A percentile compares a stretch with the other conserved stretches of the same genome.
These are phyloP conservation scores for Leccinum subspadiceum DNA, from an alignment of 1,284 basidiomycete species.

Conservation along the genomic window DNA sequence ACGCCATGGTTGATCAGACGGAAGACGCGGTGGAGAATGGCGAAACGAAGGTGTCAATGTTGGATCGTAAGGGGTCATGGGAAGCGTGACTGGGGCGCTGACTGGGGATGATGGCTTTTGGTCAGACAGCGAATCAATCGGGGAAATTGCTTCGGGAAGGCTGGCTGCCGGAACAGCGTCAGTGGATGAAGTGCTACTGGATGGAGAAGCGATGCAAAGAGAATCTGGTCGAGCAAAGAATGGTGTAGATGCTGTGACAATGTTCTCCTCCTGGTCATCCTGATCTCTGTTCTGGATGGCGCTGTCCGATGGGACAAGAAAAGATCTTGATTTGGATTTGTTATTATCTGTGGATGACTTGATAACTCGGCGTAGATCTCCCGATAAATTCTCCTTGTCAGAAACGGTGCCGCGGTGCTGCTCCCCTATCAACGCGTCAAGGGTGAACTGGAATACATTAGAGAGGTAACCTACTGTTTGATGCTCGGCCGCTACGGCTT, in stretches of 20 bases:
- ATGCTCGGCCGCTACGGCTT: slow-evolving; percentile 51
- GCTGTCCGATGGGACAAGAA: slow-evolving; percentile 23
- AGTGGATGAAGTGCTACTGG: slow-evolving; percentile 2
- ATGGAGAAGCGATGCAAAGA: slow-evolving; percentile 14
- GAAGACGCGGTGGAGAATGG: slow-evolving; percentile 66
- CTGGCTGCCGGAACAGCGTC: slow-evolving; percentile 4
- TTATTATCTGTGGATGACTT: slow-evolving; percentile 23
- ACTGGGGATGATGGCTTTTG: slow-evolving; percentile 20
- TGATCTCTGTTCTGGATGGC: slow-evolving; percentile 11
- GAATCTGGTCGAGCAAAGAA: slow-evolving; percentile 18
- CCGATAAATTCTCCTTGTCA: slow-evolving; percentile 35
- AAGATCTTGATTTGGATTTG: slow-evolving; percentile 23
- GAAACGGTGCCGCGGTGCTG: slow-evolving; percentile 29
- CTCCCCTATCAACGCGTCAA: slow-evolving; percentile 32
- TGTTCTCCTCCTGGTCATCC: slow-evolving; percentile 13
- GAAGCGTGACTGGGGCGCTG: slow-evolving; percentile 35
- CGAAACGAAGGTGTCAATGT: slow-evolving; percentile 68
- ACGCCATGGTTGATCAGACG: slow-evolving; percentile 74
- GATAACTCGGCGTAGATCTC: slow-evolving; percentile 29
- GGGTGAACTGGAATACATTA: not conserved
- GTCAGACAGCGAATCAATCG: slow-evolving; percentile 9
- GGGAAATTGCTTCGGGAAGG: not conserved
- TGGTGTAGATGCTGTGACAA: slow-evolving; percentile 3
- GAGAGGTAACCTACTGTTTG: slow-evolving; percentile 51
- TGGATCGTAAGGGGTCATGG: slow-evolving; percentile 71